Percentiles rank a stretch among this genome's conserved stretches.
Conservation (phyloP, 352 stramenopile genomes). For the Pythium vanterpoolii region DNA sequence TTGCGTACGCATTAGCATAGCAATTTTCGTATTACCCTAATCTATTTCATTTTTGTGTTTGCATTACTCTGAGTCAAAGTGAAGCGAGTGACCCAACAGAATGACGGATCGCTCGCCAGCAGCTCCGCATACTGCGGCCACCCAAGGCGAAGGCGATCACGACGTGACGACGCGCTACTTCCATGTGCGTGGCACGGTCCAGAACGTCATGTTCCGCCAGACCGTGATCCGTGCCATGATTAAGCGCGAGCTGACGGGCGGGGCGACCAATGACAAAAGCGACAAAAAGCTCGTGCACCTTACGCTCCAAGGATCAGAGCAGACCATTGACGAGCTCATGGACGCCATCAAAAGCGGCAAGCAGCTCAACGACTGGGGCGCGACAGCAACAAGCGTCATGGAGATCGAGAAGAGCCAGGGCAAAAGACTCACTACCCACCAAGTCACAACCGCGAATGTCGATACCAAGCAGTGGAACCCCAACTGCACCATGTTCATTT, state of each 20-base stretch:
- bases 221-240: constrained; percentile 76
- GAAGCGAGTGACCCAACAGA: not conserved
- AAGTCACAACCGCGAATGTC: constrained; percentile 73
- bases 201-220: constrained; percentile 83
- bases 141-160: not conserved
- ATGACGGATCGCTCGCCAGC: constrained; percentile 3
- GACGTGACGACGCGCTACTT: constrained; percentile 32
- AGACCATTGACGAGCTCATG: constrained; percentile 47
- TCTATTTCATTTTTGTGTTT: not conserved
- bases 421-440: constrained; percentile 37
- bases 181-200: constrained; percentile 65
- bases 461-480: constrained; percentile 67
- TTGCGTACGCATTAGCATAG: not conserved
- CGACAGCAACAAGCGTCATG: constrained; percentile 34
- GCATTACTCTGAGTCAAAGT: not conserved
- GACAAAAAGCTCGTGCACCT: constrained; percentile 60
- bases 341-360: constrained; percentile 38
- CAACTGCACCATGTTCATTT: constrained; percentile 77
- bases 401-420: constrained; percentile 40
- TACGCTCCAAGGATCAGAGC: constrained; percentile 43
- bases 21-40: not conserved
- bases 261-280: constrained; percentile 61
- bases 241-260: constrained; percentile 53
- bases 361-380: constrained; percentile 70
- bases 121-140: not conserved